Evolutionary conservation across 345 rosid species (phyloP), one percentile per base, ranked within the genome.

Genomic region (Bruguiera sexangula): DNA sequence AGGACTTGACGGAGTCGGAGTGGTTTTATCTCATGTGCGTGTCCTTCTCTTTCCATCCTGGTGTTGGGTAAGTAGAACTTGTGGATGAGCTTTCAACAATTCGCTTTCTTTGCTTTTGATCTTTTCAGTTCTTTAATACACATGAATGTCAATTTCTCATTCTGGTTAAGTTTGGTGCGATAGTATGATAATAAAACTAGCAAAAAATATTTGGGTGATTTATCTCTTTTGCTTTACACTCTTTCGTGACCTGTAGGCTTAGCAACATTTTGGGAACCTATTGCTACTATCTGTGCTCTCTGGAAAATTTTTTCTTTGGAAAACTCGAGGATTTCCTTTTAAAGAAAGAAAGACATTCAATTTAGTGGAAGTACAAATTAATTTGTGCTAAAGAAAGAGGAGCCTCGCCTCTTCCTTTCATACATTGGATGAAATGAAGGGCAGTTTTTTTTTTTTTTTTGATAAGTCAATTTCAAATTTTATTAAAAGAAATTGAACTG

Each of bases 21-120:
- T 94, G 98, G 98, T 94, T 94, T 81, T 94, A 94, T 71, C 74
- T 94, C 61, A 91, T 94, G 96, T 91, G 98, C 59, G 96, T 85
- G n/a, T 91, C 99, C 77, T 96, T 92, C 86, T 86, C 97, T 55
- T 96, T 92, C 51, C 75, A 88, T 74, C 87, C 90, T 57, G 91
- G 91, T 30, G 78, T 81, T 2, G 98, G 98, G 99, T 96, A 86
- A 80, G 89, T 73, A 66, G 2, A 6, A 20, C 18, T 43, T 50
- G 60, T 15, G 31, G 29, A 56, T 27, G 13, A 56, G 60, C 18
- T 56, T 56, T 29, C 62, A n/a, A 50, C 50, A 13, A 48, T 57
- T 36, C 0, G 24, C 27, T 73, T 63, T 60, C 27, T 22, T 65
- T 22, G 50, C 24, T 26, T 10, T 4, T 29, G 58, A 56, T 34